Percentiles rank a stretch among this genome's conserved stretches.
phyloP scores from a whole-genome alignment of 495 filamentous ascomycete species.

The Penicillium canescens region DNA sequence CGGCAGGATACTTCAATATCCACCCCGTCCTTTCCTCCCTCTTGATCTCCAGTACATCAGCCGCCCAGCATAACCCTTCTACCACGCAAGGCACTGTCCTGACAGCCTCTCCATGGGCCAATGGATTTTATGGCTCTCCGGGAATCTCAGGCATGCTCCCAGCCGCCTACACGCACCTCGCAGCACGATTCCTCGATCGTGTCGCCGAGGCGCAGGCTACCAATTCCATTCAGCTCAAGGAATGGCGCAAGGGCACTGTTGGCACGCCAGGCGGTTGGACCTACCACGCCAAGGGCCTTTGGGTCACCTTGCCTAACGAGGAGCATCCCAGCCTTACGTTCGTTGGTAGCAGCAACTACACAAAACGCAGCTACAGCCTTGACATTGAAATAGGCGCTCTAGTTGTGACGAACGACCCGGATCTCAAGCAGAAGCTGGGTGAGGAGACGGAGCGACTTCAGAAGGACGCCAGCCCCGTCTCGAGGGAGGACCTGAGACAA shows the following conservation, averaged over 20 bases:
- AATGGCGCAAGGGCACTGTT: slow-evolving; percentile 86
- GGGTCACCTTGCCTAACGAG: slow-evolving; percentile 71
- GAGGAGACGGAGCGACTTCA: slow-evolving; percentile 79
- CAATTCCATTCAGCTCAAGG: slow-evolving; percentile 71
- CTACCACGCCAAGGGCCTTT: slow-evolving; percentile 96
- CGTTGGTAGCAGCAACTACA: slow-evolving; percentile 94
- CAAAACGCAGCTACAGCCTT: slow-evolving; percentile 85
- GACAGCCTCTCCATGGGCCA: slow-evolving; percentile 91
- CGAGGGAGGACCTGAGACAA: slow-evolving; percentile 71
- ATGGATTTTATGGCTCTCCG: slow-evolving; percentile 90
- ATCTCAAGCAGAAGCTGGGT: slow-evolving; percentile 68
- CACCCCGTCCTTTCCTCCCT: slow-evolving; percentile 76
- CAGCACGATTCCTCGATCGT: slow-evolving; percentile 74
- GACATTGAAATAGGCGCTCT: slow-evolving; percentile 86
- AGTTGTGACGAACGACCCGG: slow-evolving; percentile 78
- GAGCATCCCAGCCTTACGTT: slow-evolving; percentile 72
- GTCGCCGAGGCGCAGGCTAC: slow-evolving; percentile 59
- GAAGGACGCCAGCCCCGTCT: slow-evolving; percentile 64
- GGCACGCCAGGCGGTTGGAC: slow-evolving; percentile 86
- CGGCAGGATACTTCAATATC: slow-evolving; percentile 98
- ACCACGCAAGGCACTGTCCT: slow-evolving; percentile 74
- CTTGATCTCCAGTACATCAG: slow-evolving; percentile 62
- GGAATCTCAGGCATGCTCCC: slow-evolving; percentile 90
- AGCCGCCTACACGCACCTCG: slow-evolving; percentile 85
- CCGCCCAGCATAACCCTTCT: slow-evolving; percentile 26